Evolutionary conservation across 352 stramenopile genomes (phyloP).

Genomic region (Phytophthora tentaculata): DNA sequence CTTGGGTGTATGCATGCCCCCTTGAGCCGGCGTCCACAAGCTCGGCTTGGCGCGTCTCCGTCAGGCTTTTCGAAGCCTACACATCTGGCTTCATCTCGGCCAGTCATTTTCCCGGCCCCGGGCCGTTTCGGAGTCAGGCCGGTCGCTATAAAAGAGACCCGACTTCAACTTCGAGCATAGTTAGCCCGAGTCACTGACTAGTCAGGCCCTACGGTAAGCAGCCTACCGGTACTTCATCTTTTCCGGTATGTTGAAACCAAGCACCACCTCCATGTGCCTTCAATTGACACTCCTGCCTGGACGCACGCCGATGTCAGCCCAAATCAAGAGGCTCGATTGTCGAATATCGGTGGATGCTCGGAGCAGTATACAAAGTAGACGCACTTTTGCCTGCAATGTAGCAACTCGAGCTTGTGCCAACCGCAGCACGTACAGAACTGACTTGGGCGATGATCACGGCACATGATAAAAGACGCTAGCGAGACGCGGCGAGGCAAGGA

Average conservation of each 20-base stretch:
- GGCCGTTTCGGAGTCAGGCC: slow-evolving; percentile 1
- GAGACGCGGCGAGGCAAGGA: too few relatives aligned
- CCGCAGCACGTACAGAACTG: too few relatives aligned
- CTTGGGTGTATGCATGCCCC: not conserved
- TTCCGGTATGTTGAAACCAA: not conserved
- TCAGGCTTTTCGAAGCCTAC: slow-evolving; percentile 3
- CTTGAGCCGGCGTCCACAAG: not conserved
- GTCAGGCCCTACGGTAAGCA: too few relatives aligned
- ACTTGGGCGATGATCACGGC: too few relatives aligned
- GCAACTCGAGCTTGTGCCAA: too few relatives aligned
- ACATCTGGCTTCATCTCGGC: slow-evolving; percentile 14
- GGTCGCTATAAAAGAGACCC: slow-evolving; percentile 19
- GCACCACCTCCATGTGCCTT: not conserved
- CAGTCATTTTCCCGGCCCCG: slow-evolving; percentile 27
- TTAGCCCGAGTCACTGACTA: slow-evolving; percentile 12
- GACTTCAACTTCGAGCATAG: slow-evolving; percentile 24
- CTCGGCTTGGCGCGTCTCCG: not conserved
- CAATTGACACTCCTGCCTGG: not conserved
- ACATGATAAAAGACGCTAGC: too few relatives aligned
- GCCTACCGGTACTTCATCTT: too few relatives aligned
- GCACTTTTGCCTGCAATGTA: too few relatives aligned
- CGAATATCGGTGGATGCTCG: too few relatives aligned
- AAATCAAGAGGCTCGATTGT: too few relatives aligned
- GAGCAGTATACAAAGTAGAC: too few relatives aligned
- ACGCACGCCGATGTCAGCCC: too few relatives aligned